Evolutionary conservation across 768 basidiomycete genomes (phyloP).

Genomic region (Phanerochaete sordida): DNA sequence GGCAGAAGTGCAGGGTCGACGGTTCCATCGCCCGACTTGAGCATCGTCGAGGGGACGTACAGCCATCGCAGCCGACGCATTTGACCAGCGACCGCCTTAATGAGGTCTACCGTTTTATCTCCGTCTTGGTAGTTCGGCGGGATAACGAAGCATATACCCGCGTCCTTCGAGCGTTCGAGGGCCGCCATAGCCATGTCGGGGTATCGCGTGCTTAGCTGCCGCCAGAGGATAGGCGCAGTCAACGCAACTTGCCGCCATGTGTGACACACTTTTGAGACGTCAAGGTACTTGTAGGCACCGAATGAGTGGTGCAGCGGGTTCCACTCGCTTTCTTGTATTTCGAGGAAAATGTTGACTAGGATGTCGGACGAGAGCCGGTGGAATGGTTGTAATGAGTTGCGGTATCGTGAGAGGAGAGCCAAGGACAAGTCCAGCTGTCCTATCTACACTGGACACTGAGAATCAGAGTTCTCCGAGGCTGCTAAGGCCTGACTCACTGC

Average conservation of each 20-base stretch:
- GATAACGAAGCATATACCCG: constrained; percentile 22
- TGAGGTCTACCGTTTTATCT: constrained; percentile 12
- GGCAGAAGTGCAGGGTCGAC: constrained; percentile 14
- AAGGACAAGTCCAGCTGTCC: constrained; percentile 20
- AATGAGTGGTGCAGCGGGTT: constrained; percentile 15
- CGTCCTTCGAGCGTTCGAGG: constrained; percentile 23
- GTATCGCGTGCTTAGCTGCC: constrained; percentile 22
- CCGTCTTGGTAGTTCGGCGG: constrained; percentile 7
- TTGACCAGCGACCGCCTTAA: constrained; percentile 18
- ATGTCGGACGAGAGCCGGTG: constrained; percentile 23
- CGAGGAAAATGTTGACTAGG: constrained; percentile 20
- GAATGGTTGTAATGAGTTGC: constrained; percentile 24
- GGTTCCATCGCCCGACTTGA: constrained; percentile 15
- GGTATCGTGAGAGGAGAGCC: constrained; percentile 23
- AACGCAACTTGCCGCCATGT: constrained; percentile 22
- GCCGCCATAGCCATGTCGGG: constrained; percentile 21
- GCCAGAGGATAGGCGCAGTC: constrained; percentile 21
- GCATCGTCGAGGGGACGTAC: constrained; percentile 20
- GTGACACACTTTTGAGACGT: constrained; percentile 23
- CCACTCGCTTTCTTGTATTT: constrained; percentile 15
- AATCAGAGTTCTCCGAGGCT: background rate
- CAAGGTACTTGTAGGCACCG: constrained; percentile 21
- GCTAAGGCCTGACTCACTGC: background rate
- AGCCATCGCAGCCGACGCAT: constrained; percentile 21
- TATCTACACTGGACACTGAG: constrained; percentile 10